These are phyloP conservation scores for Mycena citricolor DNA, from an alignment of 1,284 basidiomycete species.

Conservation along the genomic window DNA sequence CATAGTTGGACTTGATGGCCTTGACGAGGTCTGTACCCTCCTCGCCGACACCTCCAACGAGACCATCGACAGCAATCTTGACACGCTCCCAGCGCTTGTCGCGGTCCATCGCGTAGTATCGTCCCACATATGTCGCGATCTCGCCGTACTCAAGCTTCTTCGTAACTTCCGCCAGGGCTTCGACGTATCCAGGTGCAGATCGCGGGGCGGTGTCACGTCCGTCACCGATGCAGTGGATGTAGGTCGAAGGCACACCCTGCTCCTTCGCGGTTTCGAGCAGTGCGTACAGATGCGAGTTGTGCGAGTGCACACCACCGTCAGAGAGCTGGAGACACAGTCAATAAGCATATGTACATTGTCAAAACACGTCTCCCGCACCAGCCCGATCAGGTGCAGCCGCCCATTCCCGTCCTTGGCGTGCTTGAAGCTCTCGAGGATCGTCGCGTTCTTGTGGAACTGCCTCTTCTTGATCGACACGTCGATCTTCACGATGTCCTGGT, in stretches of 20 bases:
- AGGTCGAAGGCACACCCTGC: constrained; percentile 77
- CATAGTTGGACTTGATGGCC: constrained; percentile 71
- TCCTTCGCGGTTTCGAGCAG: constrained; percentile 88
- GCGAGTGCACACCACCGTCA: constrained; percentile 93
- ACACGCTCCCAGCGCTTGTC: constrained; percentile 94
- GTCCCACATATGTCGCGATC: constrained; percentile 78
- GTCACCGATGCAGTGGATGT: constrained; percentile 89
- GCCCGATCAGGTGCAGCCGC: constrained; percentile 79
- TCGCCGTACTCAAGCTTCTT: constrained; percentile 73
- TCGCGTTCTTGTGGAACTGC: constrained; percentile 78
- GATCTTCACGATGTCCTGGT: constrained; percentile 94
- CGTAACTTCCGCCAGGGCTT: constrained; percentile 79
- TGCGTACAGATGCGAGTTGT: constrained; percentile 84
- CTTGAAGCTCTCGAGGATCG: constrained; percentile 71
- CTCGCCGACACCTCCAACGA: constrained; percentile 77
- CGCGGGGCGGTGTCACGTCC: constrained; percentile 87
- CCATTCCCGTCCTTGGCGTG: constrained; percentile 80
- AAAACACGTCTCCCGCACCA: too few species aligned
- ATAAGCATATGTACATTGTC: too few species aligned
- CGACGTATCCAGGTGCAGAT: constrained; percentile 71
- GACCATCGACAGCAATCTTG: constrained; percentile 83
- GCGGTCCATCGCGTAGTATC: constrained; percentile 95
- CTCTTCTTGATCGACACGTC: constrained; percentile 87
- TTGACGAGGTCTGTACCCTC: constrained; percentile 44
- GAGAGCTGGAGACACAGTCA: constrained; percentile 79